Base-by-base conservation (phyloP, 495 filamentous ascomycete species). In the Hypoxylon trugodes region DNA sequence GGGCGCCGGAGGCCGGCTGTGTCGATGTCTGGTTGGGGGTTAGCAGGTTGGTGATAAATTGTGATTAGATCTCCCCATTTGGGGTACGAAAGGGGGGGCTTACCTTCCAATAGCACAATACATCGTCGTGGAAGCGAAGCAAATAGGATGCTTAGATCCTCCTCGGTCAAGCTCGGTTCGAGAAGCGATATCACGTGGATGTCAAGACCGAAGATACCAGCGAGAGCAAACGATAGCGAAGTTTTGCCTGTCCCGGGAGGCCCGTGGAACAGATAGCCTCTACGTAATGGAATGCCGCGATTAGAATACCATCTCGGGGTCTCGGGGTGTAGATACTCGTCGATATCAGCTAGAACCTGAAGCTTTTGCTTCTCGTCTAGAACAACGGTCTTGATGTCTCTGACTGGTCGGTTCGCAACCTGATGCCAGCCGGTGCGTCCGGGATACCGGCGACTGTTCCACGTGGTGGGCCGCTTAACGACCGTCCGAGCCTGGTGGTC, bases 231-330 rank as follows among this genome's bases (percentile, higher is more conserved):
- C 6, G 82, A 83, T 2, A 87, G 69, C 1, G 79, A 82, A 1
- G 83, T 85, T 65, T 88, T 87, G 9, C 86, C 85, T 0, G 87
- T 90, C 2, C 89, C 89, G 2, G 89, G 89, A 0, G 88, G 87
- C 0, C 89, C 89, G 59, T 89, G 81, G 26, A 98, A 87, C 5
- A 97, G 81, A 73, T 97, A 98, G 0, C 94, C 94, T 22, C 94
- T 82, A 1, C 94, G 86, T 48, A 97, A 91, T 0, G 94, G 94
- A 53, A 98, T 96, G n/a, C 94, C 92, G 0, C 90, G 82, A 43
- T 87, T 86, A 0, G 89, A 85, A 62, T 95, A 95, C 90, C 90
- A 95, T 12, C 80, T 76, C 5, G 87, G 78, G 1, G 89, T 93
- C 1, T 81, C 77, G 0, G 90, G 87, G 54, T 92, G 87, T 5